Base-by-base conservation (phyloP, 257 asterid genomes). In the Pogostemon cablin region DNA sequence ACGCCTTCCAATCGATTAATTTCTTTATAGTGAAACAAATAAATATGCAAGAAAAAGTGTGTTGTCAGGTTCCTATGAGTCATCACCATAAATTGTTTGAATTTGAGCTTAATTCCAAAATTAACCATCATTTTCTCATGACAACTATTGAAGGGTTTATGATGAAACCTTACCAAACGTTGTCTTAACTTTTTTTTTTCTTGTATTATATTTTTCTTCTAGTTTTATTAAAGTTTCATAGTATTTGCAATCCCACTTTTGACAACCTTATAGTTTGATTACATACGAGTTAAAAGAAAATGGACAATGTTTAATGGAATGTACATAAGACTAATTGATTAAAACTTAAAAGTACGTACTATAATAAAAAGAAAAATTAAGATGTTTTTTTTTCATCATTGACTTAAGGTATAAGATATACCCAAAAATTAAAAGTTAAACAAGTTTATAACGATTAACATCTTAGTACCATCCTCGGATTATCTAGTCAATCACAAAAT, bases 1-100 rank as follows among this genome's bases (percentile, higher is more conserved):
- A 78, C 77, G 79, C 82, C 82, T 68, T 62, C 65, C 73, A 59
- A 69, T 78, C 53, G 43, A 74, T 69, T 64, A 66, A 32, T 77
- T 47, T 20, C 37, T 52, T 62, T 65, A 8, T 32, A 5, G 12
- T 43, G 9, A 20, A 62, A 74, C 34, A 59, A 78, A 62, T 68
- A 39, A 46, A 46, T 61, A 55, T 61, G 72, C 38, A 67, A 59
- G 17, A 52, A 42, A 65, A 71, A 4, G 64, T 35, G 35, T 42
- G 15, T 12, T 72, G 66, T 44, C 60, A 58, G 10, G 12, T 2
- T 37, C 54, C 46, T 47, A 56, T 38, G 12, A 57, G 60, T 37
- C 35, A 66, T 7, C 76, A 52, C 64, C 73, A 67, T 7, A 56
- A 43, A 61, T 54, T 67, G 75, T 68, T 54, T 62, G 74, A 77